These are phyloP conservation scores for Gnomoniopsis sp. DNA, from an alignment of 2,329 filamentous ascomycete species.

Conservation along the genomic window DNA sequence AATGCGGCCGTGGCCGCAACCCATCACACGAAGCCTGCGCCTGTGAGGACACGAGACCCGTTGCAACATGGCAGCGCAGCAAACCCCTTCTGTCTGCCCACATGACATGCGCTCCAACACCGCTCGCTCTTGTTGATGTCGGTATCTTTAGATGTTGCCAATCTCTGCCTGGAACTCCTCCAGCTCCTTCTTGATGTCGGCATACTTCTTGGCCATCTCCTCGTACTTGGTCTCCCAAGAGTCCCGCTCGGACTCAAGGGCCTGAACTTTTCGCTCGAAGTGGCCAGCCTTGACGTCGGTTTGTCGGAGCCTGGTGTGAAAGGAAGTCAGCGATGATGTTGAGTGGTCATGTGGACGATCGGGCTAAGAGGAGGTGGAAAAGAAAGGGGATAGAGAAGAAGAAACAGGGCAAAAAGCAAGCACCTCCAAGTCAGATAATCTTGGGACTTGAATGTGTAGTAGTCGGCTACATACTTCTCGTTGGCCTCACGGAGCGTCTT, in stretches of 20 bases:
- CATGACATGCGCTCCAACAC: background rate
- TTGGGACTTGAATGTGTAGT: constrained; percentile 19
- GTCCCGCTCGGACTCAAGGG: constrained; percentile 86
- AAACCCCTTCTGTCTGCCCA: background rate
- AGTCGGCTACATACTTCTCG: constrained; percentile 71
- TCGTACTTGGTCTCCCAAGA: constrained; percentile 98
- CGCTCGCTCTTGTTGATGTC: background rate
- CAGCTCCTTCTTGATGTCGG: constrained; percentile 79
- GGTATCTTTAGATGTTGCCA: constrained; percentile 74
- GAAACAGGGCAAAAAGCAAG: constrained; percentile 17
- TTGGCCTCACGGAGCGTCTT: constrained; percentile 95
- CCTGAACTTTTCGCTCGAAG: constrained; percentile 98
- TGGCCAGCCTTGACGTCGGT: constrained; percentile 99
- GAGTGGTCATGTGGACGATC: background rate
- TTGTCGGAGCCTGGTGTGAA: constrained; percentile 75
- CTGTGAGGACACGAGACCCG: constrained; percentile 11
- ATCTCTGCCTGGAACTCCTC: constrained; percentile 89
- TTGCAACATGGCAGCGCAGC: constrained; percentile 8
- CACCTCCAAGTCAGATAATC: constrained; percentile 20
- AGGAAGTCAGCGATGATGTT: constrained; percentile 16
- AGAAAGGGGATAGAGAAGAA: background rate
- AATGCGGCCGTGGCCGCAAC: constrained; percentile 1
- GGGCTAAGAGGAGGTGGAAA: background rate
- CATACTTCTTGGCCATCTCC: constrained; percentile 92
- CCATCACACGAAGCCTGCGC: background rate